Percentiles rank a stretch among this genome's conserved stretches.
These are phyloP conservation scores for Linderniella brevidens DNA, from an alignment of 257 asterid species.

Conservation along the genomic window DNA sequence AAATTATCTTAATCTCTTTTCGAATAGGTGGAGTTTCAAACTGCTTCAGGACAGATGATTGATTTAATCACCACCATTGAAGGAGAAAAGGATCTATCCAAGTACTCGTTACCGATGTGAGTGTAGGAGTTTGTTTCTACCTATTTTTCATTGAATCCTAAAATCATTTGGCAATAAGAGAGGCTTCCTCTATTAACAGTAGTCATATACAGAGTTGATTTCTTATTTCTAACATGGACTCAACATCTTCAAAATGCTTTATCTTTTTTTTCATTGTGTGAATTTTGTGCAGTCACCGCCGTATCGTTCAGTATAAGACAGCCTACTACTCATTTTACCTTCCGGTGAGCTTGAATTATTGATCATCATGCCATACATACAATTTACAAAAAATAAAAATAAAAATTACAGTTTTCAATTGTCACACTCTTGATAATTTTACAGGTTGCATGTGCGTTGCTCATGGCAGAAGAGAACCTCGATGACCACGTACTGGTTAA, in stretches of 20 bases:
- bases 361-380: neutral
- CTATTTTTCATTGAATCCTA: too few species aligned
- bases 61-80: conserved; percentile 78
- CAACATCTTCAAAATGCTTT: neutral
- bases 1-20: neutral
- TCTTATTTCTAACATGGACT: too few species aligned
- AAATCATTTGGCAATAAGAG: too few species aligned
- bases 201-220: too few species aligned
- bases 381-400: too few species aligned
- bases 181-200: too few species aligned
- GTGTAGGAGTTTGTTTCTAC: conserved; percentile 13
- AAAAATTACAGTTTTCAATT: too few species aligned
- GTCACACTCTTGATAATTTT: conserved; percentile 4
- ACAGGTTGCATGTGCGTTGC: conserved; percentile 91
- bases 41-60: conserved; percentile 96
- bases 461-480: conserved; percentile 74
- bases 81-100: conserved; percentile 85
- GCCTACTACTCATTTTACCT: conserved; percentile 94
- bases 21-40: conserved; percentile 28
- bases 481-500: conserved; percentile 48
- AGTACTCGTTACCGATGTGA: conserved; percentile 79
- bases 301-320: conserved; percentile 85
- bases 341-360: conserved; percentile 40
- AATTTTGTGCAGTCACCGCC: conserved; percentile 60
- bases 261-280: conserved; percentile 4